A percentile compares a stretch with the other conserved stretches of the same genome.
phyloP scores from a whole-genome alignment of 73 alveolate genomes.

The Stentor coeruleus region DNA sequence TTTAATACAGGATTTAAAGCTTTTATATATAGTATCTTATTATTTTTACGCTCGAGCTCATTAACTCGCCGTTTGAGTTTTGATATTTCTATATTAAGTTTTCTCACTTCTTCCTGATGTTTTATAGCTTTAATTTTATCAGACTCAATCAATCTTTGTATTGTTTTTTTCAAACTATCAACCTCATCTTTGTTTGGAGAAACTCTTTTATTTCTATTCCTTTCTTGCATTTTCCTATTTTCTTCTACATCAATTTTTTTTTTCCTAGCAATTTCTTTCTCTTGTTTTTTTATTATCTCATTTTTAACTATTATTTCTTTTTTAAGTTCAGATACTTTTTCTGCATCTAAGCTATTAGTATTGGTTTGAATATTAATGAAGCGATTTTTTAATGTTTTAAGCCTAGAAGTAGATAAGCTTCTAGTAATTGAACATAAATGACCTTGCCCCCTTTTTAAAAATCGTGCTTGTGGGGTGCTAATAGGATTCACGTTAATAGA shows the following conservation, averaged over 20 bases:
- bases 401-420: not conserved
- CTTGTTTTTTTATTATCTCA: not conserved
- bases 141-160: not conserved
- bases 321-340: no score
- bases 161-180: not conserved
- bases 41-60: no score
- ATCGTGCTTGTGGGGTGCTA: not conserved
- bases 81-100: no score
- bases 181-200: not conserved
- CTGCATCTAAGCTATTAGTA: no score
- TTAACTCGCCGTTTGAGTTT: no score
- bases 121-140: conserved; percentile 5
- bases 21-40: no score
- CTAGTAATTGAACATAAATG: not conserved
- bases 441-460: conserved; percentile 17
- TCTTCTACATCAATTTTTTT: no score
- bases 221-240: not conserved
- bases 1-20: no score
- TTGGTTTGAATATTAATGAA: no score
- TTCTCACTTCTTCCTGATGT: not conserved
- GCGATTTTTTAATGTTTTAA: not conserved
- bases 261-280: not conserved
- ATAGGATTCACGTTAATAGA: no score
- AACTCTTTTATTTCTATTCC: not conserved
- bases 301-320: not conserved